phyloP scores from a whole-genome alignment of 345 rosid genomes.

The Populus pruinosa region DNA sequence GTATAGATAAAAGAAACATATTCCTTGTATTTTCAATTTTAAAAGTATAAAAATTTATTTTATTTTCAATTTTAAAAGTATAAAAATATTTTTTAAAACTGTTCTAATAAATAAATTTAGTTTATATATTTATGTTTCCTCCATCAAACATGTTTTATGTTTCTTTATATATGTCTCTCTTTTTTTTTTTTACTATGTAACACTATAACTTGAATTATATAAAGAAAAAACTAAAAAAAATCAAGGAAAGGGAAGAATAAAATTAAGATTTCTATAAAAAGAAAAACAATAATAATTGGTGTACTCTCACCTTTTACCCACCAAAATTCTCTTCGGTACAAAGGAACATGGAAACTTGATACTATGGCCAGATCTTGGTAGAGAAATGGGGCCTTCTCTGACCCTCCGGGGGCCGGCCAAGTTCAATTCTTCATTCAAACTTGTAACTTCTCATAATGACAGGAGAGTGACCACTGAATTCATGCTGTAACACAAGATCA shows the following conservation, averaged over 20 bases:
- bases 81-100: too few species aligned
- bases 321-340: neutral
- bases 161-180: too few species aligned
- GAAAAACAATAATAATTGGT: neutral
- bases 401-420: neutral
- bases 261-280: neutral
- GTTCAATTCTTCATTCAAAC: neutral
- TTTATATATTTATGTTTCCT: too few species aligned
- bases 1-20: too few species aligned
- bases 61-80: too few species aligned
- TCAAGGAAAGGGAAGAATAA: neutral
- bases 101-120: too few species aligned
- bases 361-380: neutral
- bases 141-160: too few species aligned
- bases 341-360: neutral
- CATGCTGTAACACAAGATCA: neutral
- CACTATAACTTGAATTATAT: too few species aligned
- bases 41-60: too few species aligned
- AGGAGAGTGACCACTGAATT: neutral
- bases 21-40: too few species aligned
- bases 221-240: neutral
- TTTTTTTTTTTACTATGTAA: too few species aligned
- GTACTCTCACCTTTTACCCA: neutral
- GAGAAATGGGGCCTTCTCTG: neutral
- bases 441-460: neutral